Conservation (phyloP, 192 early-diverging fungal genomes). For the Thamnidium elegans region DNA sequence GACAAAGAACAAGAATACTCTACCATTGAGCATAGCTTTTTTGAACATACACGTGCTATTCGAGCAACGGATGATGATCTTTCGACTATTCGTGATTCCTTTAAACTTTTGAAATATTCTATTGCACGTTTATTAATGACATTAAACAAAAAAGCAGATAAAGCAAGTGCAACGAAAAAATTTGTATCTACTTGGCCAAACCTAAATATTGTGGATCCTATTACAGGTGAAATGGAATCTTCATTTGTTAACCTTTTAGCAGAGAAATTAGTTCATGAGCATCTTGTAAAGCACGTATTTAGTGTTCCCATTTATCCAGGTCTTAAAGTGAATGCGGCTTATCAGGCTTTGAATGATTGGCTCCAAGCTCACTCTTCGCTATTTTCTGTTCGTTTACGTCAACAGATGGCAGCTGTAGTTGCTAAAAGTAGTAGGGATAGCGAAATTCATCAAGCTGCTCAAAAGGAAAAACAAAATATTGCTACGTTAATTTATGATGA, state of each 20-base stretch:
- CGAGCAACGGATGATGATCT: conserved; percentile 43
- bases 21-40: conserved; percentile 36
- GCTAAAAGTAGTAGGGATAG: conserved; percentile 34
- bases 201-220: conserved; percentile 20
- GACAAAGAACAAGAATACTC: conserved; percentile 35
- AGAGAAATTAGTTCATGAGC: conserved; percentile 35
- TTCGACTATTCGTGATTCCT: conserved; percentile 38
- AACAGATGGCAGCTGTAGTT: conserved; percentile 35
- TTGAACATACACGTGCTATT: conserved; percentile 32
- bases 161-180: conserved; percentile 26
- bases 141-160: conserved; percentile 40
- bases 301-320: conserved; percentile 34
- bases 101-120: conserved; percentile 36
- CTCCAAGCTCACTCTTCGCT: conserved; percentile 25
- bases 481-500: conserved; percentile 32
- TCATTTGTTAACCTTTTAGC: conserved; percentile 32
- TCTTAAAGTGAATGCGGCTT: conserved; percentile 32
- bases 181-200: conserved; percentile 31
- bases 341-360: conserved; percentile 28
- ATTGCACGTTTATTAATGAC: conserved; percentile 34
- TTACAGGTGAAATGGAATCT: conserved; percentile 28
- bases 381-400: conserved; percentile 33
- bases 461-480: conserved; percentile 24
- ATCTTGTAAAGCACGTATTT: conserved; percentile 33
- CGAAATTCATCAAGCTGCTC: conserved; percentile 25